Evolutionary conservation across 2,329 filamentous ascomycete genomes (phyloP), one percentile per base, ranked within the genome.

Genomic region (Colletotrichum sidae): DNA sequence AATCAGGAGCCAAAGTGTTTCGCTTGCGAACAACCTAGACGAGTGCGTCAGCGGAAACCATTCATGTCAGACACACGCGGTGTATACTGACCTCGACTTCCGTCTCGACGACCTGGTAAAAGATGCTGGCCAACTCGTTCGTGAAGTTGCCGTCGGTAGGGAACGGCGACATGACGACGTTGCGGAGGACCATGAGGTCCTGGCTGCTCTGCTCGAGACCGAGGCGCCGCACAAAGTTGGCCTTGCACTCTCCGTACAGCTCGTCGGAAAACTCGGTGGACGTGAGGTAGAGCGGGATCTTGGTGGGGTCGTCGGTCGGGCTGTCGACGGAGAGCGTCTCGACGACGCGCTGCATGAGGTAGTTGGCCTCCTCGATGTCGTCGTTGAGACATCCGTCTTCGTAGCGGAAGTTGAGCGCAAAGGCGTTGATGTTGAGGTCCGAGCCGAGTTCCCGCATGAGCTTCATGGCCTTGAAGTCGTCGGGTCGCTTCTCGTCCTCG

Each of bases 141-240:
- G 81, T 76, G 65, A 83, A 82, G 46, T 77, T 74, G 1, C 71
- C 72, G 13, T 78, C 75, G 2, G 78, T 78, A 0, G 79, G 78
- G 49, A 79, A 82, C 1, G 80, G 79, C 6, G 77, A 80, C 81
- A 84, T 84, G 39, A 82, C 79, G 0, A 84, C 82, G 34, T 83
- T 84, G 8, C 80, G 75, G 8, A 84, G 54, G 1, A 83, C 81
- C 66, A 82, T 79, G 2, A 84, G 69, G 51, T 79, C 77, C 10
- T 79, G 73, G 0, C 71, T 51, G 15, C 73, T 76, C 6, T 67
- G 59, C 0, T 72, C 58, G 0, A 82, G 71, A 0, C 76, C 76
- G 25, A 84, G 76, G 9, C 81, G 72, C 41, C 72, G 70, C 72
- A 81, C 81, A 70, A 81, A 84, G 10, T 76, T 74, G 1, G 72